Evolutionary conservation across 805 yeast species (phyloP), one percentile per base, ranked within the genome.

Genomic region (Metschnikowia lochheadii): DNA sequence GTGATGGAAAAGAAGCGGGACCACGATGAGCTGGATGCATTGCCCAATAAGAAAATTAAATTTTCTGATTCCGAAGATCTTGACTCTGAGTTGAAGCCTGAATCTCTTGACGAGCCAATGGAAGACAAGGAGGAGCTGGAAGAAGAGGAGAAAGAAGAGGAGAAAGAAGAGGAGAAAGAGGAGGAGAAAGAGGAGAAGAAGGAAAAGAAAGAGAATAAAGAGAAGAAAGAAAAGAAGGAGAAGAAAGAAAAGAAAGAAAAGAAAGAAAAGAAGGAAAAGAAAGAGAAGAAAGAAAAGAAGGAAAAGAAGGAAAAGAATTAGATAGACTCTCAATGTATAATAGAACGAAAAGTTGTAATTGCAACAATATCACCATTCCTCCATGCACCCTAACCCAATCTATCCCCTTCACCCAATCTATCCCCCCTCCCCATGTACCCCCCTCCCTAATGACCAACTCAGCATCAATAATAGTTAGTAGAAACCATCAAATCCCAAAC

Each of bases 221-320:
- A 41, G 26, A 46, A 51, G n/a, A 46, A 56, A 47, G 50, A 48
- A 29, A 49, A 52, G 6, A 60, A 63, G 51, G 60, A 60, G 41
- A 62, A 61, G 26, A 60, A 63, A 52, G 59, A 64, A 38, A 61
- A 60, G 33, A 60, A 65, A 56, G 56, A 61, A 29, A 60, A 60
- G 35, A 62, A 61, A 55, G 63, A 66, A 44, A 61, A 64, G 39
- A 64, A 64, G 50, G 57, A 62, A 10, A 63, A 63, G 56, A 60
- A 57, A 55, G n/a, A 61, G 31, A 63, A 63, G 57, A 60, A 57
- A 47, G 53, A 62, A 21, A 60, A 63, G 57, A 61, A 57, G 46
- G 53, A 62, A 21, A 59, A 61, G 53, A 56, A 51, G 35, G 54
- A 52, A 15, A 50, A 57, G 53, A 53, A 51, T 35, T 49, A 51